These are phyloP conservation scores for Aristolochia contorta DNA, from an alignment of 164 flowering plant genomes.

Conservation along the genomic window DNA sequence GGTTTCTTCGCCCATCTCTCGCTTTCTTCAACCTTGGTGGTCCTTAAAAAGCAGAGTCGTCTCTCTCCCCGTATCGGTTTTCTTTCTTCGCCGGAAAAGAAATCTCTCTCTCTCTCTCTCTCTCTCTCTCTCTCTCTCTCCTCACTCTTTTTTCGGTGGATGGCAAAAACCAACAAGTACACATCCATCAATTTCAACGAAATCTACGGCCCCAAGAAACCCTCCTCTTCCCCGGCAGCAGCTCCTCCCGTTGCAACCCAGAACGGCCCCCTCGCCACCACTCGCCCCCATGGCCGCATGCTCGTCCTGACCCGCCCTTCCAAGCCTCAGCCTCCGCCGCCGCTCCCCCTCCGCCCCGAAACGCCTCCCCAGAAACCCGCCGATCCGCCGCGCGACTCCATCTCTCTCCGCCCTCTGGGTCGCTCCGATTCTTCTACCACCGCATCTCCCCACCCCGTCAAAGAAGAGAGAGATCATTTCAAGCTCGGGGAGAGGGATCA, in stretches of 20 bases:
- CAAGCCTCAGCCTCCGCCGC: conserved; percentile 8
- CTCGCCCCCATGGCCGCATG: conserved; percentile 58
- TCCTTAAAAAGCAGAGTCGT: too few species aligned
- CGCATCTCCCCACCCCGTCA: conserved; percentile 3
- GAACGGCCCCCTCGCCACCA: conserved; percentile 4
- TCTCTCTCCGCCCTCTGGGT: conserved; percentile 37
- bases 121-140: background rate
- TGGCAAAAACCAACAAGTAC: conserved; percentile 70
- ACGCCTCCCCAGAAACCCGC: conserved; percentile 1
- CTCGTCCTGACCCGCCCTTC: conserved; percentile 63
- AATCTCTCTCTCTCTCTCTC: too few species aligned
- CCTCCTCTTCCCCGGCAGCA: conserved; percentile 11
- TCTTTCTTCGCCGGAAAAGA: too few species aligned
- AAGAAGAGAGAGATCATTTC: conserved; percentile 12
- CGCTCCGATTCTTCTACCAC: conserved; percentile 26
- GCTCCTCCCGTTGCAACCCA: conserved; percentile 13
- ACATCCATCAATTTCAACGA: conserved; percentile 70
- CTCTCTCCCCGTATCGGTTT: too few species aligned
- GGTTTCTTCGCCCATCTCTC: too few species aligned
- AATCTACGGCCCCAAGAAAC: conserved; percentile 29
- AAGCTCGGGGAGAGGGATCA: too few species aligned
- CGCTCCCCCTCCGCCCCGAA: conserved; percentile 2
- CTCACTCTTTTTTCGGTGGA: conserved; percentile 24
- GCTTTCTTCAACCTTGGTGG: too few species aligned
- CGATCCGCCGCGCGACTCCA: conserved; percentile 28